Conservation (phyloP, 1,284 basidiomycete genomes). For the Omphalotus olearius region DNA sequence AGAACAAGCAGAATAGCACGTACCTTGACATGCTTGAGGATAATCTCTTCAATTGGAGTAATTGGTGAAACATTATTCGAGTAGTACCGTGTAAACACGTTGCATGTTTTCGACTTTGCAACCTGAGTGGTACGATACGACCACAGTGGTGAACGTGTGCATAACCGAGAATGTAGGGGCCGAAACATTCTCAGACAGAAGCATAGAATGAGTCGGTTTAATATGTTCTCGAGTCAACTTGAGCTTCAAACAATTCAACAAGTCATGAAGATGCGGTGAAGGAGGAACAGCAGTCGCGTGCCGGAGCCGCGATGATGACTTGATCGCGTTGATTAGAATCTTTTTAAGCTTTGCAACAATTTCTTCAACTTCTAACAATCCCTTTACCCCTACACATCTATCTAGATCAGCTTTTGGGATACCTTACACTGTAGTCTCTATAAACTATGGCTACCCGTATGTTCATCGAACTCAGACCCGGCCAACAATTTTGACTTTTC, state of each 20-base stretch:
- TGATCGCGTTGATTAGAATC: neutral
- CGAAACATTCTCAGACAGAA: neutral
- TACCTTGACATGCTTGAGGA: conserved; percentile 12
- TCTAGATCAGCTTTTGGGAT: neutral
- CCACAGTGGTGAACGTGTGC: too few relatives aligned
- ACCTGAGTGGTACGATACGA: neutral
- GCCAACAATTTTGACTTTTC: neutral
- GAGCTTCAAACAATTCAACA: too few relatives aligned
- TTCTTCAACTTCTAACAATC: neutral
- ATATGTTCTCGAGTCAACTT: neutral
- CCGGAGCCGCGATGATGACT: conserved; percentile 1
- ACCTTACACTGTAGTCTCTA: neutral
- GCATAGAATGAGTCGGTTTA: neutral
- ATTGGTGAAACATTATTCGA: neutral
- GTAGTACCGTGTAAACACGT: neutral
- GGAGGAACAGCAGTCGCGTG: neutral
- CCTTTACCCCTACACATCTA: neutral
- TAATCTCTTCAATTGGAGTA: conserved; percentile 11
- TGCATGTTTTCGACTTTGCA: neutral
- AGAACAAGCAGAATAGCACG: neutral
- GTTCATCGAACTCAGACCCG: neutral
- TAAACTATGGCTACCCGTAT: conserved; percentile 12
- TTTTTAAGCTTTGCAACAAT: neutral
- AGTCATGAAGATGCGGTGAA: neutral
- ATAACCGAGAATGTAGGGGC: neutral